A percentile compares a stretch with the other conserved stretches of the same genome.
These are phyloP conservation scores for Pseudogymnoascus sp. DNA, from an alignment of 2,329 filamentous ascomycete genomes.

Conservation along the genomic window DNA sequence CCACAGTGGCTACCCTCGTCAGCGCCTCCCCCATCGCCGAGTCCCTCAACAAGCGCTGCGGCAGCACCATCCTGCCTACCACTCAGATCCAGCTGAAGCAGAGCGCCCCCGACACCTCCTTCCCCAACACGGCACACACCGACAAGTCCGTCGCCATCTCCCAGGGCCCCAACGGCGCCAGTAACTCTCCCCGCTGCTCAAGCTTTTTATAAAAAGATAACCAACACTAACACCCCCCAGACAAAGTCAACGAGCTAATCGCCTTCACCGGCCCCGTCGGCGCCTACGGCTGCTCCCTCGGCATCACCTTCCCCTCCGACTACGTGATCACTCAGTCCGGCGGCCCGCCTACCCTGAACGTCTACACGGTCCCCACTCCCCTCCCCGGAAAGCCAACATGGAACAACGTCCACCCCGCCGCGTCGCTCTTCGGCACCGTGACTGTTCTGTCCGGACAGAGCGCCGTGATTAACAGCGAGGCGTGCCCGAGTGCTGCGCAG, in stretches of 20 bases:
- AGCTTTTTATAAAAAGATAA: neutral
- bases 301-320: neutral
- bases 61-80: neutral
- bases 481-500: neutral
- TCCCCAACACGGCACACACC: neutral
- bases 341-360: neutral
- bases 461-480: neutral
- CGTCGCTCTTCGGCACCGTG: neutral
- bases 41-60: neutral
- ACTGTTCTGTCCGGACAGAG: neutral
- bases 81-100: neutral
- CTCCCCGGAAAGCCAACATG: neutral
- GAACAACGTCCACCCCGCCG: neutral
- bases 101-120: neutral
- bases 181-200: neutral
- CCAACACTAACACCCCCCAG: neutral
- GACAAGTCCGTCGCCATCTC: neutral
- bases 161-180: neutral
- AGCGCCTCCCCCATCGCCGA: neutral
- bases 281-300: conserved; percentile 1
- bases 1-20: neutral
- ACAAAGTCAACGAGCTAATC: neutral
- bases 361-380: neutral
- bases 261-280: neutral
- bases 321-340: neutral